Base-by-base conservation (phyloP, 164 flowering plant genomes). In the Santalum album region DNA sequence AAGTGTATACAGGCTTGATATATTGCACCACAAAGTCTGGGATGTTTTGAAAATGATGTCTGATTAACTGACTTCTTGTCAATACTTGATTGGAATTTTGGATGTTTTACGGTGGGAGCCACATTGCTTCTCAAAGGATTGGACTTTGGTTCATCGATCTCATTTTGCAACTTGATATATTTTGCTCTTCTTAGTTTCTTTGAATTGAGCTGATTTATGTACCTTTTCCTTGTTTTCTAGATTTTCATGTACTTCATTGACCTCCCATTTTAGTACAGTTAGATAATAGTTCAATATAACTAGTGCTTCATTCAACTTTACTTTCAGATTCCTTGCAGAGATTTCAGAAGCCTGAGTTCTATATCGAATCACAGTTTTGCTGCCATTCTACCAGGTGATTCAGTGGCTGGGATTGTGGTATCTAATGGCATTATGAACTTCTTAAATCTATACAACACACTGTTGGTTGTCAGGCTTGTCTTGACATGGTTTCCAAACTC, bases 401-500 rank as follows among this genome's bases (percentile, higher is more conserved):
- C 98, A n/a, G 82, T 84, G 39, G 98, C 94, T 3, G 96, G 94
- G 26, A 15, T 91, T 24, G 96, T 91, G 62, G 96, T 73, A 57
- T 63, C 89, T 7, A 91, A 78, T 73, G 98, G 98, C 17, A 59
- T 91, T 44, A 18, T 49, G 26, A 91, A 86, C 65, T 91, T 92
- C 82, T 68, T 92, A 65, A 92, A 79, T 69, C 59, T 92, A 54
- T 92, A 84, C 70, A 89, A 86, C 63, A 76, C 96, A 16, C 36
- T 92, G 54, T 67, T 92, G 76, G 68, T 89, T 64, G 73, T 67
- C 49, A 76, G 99, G 78, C 94, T 92, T 56, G 96, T 92, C 51
- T 74, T 92, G 69, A 92, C 99, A 39, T 91, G 98, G 98, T 91
- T 91, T 64, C 98, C 96, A 6, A 86, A 79, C 63, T 51, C 99